Conservation (phyloP, 2,329 filamentous ascomycete genomes). For the Tolypocladium pustulatum region DNA sequence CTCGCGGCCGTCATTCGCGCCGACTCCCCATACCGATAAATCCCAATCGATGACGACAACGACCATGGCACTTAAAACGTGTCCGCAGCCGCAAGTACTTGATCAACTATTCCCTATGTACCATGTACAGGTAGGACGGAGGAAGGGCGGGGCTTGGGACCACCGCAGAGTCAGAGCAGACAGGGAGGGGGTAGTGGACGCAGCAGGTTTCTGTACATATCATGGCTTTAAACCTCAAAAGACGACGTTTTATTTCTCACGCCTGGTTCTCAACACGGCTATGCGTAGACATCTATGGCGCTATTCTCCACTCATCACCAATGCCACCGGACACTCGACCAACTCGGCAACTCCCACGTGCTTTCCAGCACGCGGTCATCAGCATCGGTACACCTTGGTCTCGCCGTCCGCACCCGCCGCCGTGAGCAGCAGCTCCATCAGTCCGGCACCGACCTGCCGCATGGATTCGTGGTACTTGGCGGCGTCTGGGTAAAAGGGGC, state of each 20-base stretch:
- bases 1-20: slow-evolving; percentile 84
- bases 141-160: not conserved
- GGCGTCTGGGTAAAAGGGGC: slow-evolving; percentile 34
- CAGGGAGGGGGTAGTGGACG: not conserved
- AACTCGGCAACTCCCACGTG: not conserved
- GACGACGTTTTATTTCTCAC: not conserved
- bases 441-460: slow-evolving; percentile 31
- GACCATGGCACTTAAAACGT: not conserved
- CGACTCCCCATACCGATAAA: slow-evolving; percentile 81
- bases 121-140: not conserved
- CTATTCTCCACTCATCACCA: not conserved
- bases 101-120: not conserved
- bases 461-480: slow-evolving; percentile 32
- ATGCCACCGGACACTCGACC: not conserved
- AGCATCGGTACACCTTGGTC: not conserved
- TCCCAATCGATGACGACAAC: not conserved
- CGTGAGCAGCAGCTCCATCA: slow-evolving; percentile 34
- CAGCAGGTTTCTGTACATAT: not conserved
- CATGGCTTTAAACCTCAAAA: not conserved
- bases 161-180: not conserved
- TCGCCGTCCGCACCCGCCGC: slow-evolving; percentile 12
- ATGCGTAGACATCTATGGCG: no score
- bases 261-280: not conserved
- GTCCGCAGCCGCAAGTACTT: not conserved
- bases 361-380: not conserved